A percentile compares a stretch with the other conserved stretches of the same genome.
phyloP scores from a whole-genome alignment of 1,284 basidiomycete species.

The Trichosporon ovoides region DNA sequence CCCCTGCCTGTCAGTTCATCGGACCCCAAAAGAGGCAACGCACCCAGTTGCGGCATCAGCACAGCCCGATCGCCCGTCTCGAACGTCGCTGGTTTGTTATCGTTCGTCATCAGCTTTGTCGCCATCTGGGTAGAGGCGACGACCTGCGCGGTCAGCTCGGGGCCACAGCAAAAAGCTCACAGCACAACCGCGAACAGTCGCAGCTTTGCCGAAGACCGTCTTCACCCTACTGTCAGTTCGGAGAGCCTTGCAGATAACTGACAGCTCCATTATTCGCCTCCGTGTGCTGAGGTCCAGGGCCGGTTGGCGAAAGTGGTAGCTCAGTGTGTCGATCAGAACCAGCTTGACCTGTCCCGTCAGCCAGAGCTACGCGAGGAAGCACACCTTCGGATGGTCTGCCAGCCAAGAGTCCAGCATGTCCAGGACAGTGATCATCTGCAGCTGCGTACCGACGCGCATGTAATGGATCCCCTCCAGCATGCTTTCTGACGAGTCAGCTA shows the following conservation, averaged over 20 bases:
- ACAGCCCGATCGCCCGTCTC: slow-evolving; percentile 46
- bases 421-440: slow-evolving; percentile 45
- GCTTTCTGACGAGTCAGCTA: neutral
- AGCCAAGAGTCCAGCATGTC: slow-evolving; percentile 45
- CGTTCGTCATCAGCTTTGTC: slow-evolving; percentile 44
- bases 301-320: slow-evolving; percentile 47
- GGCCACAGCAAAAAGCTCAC: slow-evolving; percentile 24
- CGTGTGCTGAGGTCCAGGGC: slow-evolving; percentile 30
- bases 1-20: slow-evolving; percentile 25
- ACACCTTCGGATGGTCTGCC: slow-evolving; percentile 36
- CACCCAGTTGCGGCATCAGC: slow-evolving; percentile 47
- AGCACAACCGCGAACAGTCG: slow-evolving; percentile 36
- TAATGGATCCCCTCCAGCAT: slow-evolving; percentile 41
- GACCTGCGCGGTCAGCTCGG: slow-evolving; percentile 28
- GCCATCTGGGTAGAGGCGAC: slow-evolving; percentile 46
- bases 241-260: slow-evolving; percentile 6
- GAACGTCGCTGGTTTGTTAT: slow-evolving; percentile 44
- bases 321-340: slow-evolving; percentile 46
- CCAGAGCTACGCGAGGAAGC: neutral
- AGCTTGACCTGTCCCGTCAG: slow-evolving; percentile 37
- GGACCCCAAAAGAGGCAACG: neutral
- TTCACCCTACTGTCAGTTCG: slow-evolving; percentile 33
- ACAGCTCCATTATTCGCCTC: slow-evolving; percentile 43
- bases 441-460: slow-evolving; percentile 41
- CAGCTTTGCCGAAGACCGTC: slow-evolving; percentile 39